Conservation (phyloP, 1,139 yeast species). For the Meyerozyma elateridarum region DNA sequence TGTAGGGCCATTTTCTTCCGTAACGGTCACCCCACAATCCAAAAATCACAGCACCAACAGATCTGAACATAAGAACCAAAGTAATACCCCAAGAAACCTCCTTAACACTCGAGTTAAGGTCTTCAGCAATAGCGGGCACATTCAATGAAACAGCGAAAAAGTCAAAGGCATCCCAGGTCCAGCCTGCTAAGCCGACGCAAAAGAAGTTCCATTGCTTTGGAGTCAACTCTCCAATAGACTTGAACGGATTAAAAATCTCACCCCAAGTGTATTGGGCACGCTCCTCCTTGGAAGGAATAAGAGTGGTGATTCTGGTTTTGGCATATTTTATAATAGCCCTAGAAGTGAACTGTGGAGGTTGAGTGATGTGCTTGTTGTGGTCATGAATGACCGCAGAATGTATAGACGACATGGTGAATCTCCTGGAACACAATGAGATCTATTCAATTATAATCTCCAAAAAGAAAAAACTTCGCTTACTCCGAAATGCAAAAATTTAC, state of each 20-base stretch:
- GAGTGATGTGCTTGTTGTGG: conserved; percentile 30
- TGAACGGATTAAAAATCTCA: conserved; percentile 10
- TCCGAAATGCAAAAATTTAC: too few relatives aligned
- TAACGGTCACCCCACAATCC: conserved; percentile 11
- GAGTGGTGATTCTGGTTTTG: conserved; percentile 11
- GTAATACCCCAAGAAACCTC: conserved; percentile 13
- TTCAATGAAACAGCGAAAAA: conserved; percentile 11
- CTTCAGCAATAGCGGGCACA: conserved; percentile 7
- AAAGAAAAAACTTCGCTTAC: too few relatives aligned
- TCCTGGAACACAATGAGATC: too few relatives aligned
- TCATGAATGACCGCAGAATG: conserved; percentile 6
- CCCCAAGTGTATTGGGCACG: conserved; percentile 9
- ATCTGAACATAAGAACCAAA: conserved; percentile 12
- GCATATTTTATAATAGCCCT: conserved; percentile 21
- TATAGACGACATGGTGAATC: conserved; percentile 3
- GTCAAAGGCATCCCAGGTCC: conserved; percentile 13
- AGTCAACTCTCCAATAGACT: conserved; percentile 8
- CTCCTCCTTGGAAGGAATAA: conserved; percentile 10
- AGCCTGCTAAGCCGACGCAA: conserved; percentile 11
- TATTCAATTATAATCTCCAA: too few relatives aligned
- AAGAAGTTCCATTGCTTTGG: conserved; percentile 11
- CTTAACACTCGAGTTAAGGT: conserved; percentile 7
- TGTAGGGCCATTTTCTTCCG: conserved; percentile 11
- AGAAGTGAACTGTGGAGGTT: conserved; percentile 28
- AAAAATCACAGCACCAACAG: conserved; percentile 11